A percentile compares a stretch with the other conserved stretches of the same genome.
Conservation (phyloP, 2,329 filamentous ascomycete species). For the Fusarium sp. region DNA sequence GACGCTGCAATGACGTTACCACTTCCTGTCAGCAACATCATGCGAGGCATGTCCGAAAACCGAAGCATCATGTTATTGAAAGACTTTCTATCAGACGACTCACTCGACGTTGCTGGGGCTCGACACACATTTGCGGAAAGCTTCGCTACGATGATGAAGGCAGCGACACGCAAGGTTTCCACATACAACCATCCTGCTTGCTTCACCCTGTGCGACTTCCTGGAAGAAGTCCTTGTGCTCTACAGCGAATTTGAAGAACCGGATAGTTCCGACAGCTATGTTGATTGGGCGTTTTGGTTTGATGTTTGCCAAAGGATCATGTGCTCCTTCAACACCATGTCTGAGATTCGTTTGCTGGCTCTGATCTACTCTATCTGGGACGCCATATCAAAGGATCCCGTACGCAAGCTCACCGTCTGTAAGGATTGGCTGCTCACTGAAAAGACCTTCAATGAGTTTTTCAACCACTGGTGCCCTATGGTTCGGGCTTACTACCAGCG, state of each 20-base stretch:
- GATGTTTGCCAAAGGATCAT: conserved; percentile 83
- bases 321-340: conserved; percentile 87
- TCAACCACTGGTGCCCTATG: conserved; percentile 97
- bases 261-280: conserved; percentile 58
- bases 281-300: conserved; percentile 90
- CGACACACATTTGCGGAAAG: conserved; percentile 81
- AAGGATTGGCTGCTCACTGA: conserved; percentile 80
- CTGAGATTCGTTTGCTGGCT: conserved; percentile 85
- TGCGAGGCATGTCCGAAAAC: conserved; percentile 89
- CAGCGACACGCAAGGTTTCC: conserved; percentile 79
- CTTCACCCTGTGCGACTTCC: conserved; percentile 90
- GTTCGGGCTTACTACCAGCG: conserved; percentile 94
- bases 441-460: conserved; percentile 81
- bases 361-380: conserved; percentile 87
- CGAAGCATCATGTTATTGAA: conserved; percentile 84
- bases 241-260: conserved; percentile 62
- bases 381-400: conserved; percentile 72
- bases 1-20: conserved; percentile 77
- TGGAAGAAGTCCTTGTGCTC: conserved; percentile 83
- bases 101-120: conserved; percentile 55
- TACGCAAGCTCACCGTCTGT: conserved; percentile 78
- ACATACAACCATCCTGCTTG: conserved; percentile 86
- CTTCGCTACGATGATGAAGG: conserved; percentile 79
- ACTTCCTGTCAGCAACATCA: conserved; percentile 74
- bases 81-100: conserved; percentile 74